Percentiles rank a stretch among this genome's conserved stretches.
Evolutionary conservation across 257 asterid species (phyloP).

Genomic region (Knoxia roxburghii): DNA sequence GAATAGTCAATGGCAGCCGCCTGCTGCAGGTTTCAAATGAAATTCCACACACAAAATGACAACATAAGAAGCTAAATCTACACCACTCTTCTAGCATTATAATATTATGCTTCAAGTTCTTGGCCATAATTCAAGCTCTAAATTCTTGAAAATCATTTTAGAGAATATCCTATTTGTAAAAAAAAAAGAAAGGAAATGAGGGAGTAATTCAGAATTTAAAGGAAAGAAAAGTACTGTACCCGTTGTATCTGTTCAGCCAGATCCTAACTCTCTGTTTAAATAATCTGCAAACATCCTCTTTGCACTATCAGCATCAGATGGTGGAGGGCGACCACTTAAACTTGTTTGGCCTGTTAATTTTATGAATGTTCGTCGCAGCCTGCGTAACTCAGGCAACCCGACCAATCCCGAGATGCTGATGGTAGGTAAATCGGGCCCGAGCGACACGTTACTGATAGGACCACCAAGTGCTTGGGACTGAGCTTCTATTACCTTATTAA

Average conservation of each 20-base stretch:
- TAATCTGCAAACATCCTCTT: constrained; percentile 98
- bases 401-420: constrained; percentile 61
- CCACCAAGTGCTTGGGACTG: constrained; percentile 81
- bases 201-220: too few relatives aligned
- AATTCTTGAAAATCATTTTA: too few relatives aligned
- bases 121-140: too few relatives aligned
- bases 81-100: too few relatives aligned
- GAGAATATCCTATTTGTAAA: too few relatives aligned
- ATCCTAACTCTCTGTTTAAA: constrained; percentile 77
- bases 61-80: not conserved
- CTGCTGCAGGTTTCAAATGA: too few relatives aligned
- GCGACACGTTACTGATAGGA: constrained; percentile 47
- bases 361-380: constrained; percentile 76
- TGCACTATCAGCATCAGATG: constrained; percentile 76
- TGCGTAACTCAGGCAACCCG: constrained; percentile 81
- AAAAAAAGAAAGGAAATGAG: too few relatives aligned
- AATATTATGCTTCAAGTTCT: too few relatives aligned
- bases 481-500: constrained; percentile 67
- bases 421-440: constrained; percentile 66
- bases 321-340: constrained; percentile 90
- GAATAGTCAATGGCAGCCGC: too few relatives aligned
- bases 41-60: not conserved
- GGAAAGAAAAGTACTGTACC: too few relatives aligned
- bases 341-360: constrained; percentile 83
- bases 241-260: constrained; percentile 20